These are phyloP conservation scores for Pyronema domesticum DNA, from an alignment of 495 filamentous ascomycete species.

Conservation along the genomic window DNA sequence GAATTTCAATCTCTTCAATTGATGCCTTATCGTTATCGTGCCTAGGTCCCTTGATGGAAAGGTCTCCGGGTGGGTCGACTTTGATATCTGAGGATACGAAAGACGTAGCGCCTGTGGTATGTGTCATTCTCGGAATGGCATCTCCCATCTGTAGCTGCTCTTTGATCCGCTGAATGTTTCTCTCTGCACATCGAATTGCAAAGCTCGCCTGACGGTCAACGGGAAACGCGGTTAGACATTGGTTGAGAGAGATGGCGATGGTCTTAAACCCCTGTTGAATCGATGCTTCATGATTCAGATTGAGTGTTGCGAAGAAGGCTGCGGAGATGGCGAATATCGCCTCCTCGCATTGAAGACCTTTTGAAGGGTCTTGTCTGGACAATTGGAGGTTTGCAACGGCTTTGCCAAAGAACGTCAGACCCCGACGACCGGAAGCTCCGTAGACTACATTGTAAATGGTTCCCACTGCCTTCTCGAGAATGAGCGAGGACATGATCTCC, in stretches of 20 bases:
- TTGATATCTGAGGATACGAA: constrained; percentile 26
- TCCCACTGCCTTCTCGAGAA: constrained; percentile 36
- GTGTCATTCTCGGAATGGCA: constrained; percentile 19
- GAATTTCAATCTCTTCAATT: constrained; percentile 42
- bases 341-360: constrained; percentile 5
- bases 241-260: constrained; percentile 4
- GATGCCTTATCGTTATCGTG: constrained; percentile 51
- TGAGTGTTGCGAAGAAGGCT: constrained; percentile 10
- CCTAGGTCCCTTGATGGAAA: constrained; percentile 36
- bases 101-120: constrained; percentile 6
- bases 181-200: constrained; percentile 18
- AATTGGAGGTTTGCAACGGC: neutral
- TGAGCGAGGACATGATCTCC: constrained; percentile 34
- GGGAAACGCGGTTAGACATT: constrained; percentile 8
- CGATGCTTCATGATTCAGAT: constrained; percentile 16
- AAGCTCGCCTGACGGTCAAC: constrained; percentile 19
- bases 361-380: neutral
- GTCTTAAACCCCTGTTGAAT: constrained; percentile 14
- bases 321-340: constrained; percentile 8
- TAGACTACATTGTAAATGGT: constrained; percentile 42
- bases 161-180: constrained; percentile 23
- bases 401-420: constrained; percentile 27
- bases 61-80: constrained; percentile 34
- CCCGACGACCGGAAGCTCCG: constrained; percentile 33
- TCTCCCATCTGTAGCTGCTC: constrained; percentile 29